Evolutionary conservation across 257 asterid species (phyloP).

Genomic region (Solanum paucissectum): DNA sequence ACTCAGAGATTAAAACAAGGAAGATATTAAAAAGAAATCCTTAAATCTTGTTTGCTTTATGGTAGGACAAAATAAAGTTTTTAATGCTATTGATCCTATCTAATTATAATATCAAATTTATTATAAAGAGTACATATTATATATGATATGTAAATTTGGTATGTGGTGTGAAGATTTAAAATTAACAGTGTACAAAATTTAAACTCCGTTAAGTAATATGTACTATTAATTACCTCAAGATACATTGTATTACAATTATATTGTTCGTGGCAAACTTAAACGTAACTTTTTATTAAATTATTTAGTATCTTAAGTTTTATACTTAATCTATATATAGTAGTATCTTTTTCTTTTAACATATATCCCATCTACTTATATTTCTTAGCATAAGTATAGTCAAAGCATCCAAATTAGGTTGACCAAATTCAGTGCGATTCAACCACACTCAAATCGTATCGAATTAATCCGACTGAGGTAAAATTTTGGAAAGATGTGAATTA

Average conservation of each 20-base stretch:
- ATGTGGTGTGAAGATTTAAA: too few species aligned
- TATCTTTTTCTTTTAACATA: background rate
- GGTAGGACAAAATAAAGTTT: too few species aligned
- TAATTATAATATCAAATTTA: background rate
- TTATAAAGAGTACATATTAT: background rate
- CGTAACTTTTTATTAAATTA: background rate
- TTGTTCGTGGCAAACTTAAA: too few species aligned
- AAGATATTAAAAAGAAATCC: too few species aligned
- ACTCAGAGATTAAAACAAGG: too few species aligned
- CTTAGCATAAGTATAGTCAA: background rate
- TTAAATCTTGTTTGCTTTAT: too few species aligned
- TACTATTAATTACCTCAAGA: too few species aligned
- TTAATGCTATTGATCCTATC: background rate
- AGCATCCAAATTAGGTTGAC: background rate
- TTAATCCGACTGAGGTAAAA: background rate
- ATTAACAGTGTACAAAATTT: too few species aligned
- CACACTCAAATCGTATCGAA: background rate
- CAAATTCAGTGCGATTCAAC: background rate
- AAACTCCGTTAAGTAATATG: too few species aligned
- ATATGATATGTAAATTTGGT: background rate
- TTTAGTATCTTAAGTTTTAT: background rate
- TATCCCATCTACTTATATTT: background rate
- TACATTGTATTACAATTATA: too few species aligned
- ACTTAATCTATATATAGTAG: background rate
- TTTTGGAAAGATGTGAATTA: background rate